Evolutionary conservation across 257 asterid genomes (phyloP).

Genomic region (Solanum habrochaites): DNA sequence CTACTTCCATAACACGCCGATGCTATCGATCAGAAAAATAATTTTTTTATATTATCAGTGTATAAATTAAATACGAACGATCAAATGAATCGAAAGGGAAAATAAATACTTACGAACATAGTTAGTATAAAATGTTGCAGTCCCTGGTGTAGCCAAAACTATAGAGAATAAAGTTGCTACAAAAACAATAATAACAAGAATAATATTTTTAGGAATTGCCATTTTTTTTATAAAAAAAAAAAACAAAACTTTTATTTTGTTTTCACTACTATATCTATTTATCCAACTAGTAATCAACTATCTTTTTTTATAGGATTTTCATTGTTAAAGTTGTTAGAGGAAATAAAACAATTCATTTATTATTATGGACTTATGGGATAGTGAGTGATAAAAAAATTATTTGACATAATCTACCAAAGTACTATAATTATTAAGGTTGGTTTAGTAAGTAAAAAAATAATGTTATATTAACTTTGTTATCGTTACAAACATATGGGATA

Average conservation of each 20-base stretch:
- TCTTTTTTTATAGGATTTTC: not conserved
- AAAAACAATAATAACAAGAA: not conserved
- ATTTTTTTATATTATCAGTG: not conserved
- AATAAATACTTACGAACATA: conserved; percentile 20
- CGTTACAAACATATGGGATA: not conserved
- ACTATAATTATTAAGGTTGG: not conserved
- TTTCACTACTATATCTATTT: not conserved
- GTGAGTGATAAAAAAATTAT: not conserved
- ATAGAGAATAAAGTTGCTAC: conserved; percentile 8
- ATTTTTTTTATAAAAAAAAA: not conserved
- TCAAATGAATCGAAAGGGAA: not conserved
- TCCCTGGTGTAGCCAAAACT: conserved; percentile 24
- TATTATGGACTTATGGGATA: not conserved
- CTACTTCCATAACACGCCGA: not conserved
- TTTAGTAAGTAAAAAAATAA: too few species aligned
- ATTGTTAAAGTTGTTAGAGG: not conserved
- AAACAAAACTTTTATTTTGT: not conserved
- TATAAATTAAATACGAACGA: not conserved
- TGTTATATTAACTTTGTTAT: not conserved
- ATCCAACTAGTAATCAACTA: not conserved
- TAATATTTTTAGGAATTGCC: not conserved
- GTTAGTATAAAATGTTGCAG: conserved; percentile 26
- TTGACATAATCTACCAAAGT: not conserved
- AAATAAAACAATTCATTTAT: too few species aligned
- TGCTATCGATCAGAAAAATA: not conserved